Base-by-base conservation (phyloP, 2,329 filamentous ascomycete genomes). In the Nemania abortiva region DNA sequence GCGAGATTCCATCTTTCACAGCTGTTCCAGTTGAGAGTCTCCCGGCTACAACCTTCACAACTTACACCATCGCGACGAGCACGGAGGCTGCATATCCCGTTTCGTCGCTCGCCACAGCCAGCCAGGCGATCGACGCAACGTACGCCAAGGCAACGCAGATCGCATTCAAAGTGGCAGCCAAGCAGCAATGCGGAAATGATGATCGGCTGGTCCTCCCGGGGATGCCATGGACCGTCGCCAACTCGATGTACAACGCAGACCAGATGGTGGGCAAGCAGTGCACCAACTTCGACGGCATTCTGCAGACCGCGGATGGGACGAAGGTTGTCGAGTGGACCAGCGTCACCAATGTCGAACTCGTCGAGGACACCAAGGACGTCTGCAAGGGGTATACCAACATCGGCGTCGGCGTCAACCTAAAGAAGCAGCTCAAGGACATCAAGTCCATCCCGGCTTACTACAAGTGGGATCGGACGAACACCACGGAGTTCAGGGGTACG, bases 301-400 rank as follows among this genome's bases (percentile, higher is more conserved):
- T 63, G 18, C 3, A 68, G 39, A 15, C 61, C 10, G 1, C 58
- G 1, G 62, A 68, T 3, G 70, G 65, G 20, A 55, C 24, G 18
- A 67, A 70, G 61, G 50, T 68, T 52, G 68, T 72, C 56, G 58
- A 68, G 61, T 72, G 39, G 45, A 72, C 68, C 0, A 70, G 68
- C 18, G 29, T 66, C 7, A 72, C 70, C 2, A 55, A 72, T 15
- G 47, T 72, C 42, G 37, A 68, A 31, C 45, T 54, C 1, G 39
- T 68, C 58, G 65, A 66, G 1, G 37, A 66, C 2, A 72, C 70
- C 29, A 68, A 70, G 37, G 70, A 68, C 42, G 15, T 70, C 34
- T 72, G 70, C 65, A 72, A 72, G 68, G 70, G 70, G 2, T 72
- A 72, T 50, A 66, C 68, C 39, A 72, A 72, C 52, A 49, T 72